Percentiles rank a stretch among this genome's conserved stretches.
These are phyloP conservation scores for Monosporascus cannonballus DNA, from an alignment of 2,329 filamentous ascomycete species.

Conservation along the genomic window DNA sequence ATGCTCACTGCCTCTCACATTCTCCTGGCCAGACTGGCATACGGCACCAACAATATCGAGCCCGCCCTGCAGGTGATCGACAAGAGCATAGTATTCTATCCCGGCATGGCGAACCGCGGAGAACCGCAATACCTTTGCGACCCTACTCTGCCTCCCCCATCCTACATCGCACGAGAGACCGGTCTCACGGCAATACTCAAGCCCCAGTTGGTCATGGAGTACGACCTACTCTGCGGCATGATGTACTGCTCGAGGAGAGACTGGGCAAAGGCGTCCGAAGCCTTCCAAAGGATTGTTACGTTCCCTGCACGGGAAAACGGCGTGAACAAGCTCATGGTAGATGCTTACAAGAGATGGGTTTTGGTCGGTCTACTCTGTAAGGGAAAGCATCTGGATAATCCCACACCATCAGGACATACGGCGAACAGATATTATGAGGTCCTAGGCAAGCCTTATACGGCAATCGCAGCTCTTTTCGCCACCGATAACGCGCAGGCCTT, in stretches of 20 bases:
- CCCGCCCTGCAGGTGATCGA: slow-evolving; percentile 57
- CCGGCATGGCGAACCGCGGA: slow-evolving; percentile 35
- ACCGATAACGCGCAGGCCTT: slow-evolving; percentile 48
- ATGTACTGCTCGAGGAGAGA: slow-evolving; percentile 54
- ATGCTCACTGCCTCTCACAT: slow-evolving; percentile 62
- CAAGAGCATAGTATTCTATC: slow-evolving; percentile 60
- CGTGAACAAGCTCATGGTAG: slow-evolving; percentile 72
- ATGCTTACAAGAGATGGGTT: slow-evolving; percentile 89
- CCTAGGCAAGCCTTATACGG: slow-evolving; percentile 63
- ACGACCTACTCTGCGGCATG: slow-evolving; percentile 60
- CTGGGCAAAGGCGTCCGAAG: slow-evolving; percentile 57
- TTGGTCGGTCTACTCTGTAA: slow-evolving; percentile 66
- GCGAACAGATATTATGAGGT: slow-evolving; percentile 40
- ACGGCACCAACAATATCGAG: slow-evolving; percentile 46
- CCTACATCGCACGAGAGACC: slow-evolving; percentile 54
- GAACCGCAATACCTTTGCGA: slow-evolving; percentile 40
- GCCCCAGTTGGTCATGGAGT: slow-evolving; percentile 53
- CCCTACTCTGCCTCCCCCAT: slow-evolving; percentile 34
- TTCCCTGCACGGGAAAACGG: slow-evolving; percentile 58
- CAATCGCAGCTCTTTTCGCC: slow-evolving; percentile 64
- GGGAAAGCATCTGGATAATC: slow-evolving; percentile 52
- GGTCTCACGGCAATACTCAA: slow-evolving; percentile 52
- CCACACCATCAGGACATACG: slow-evolving; percentile 45
- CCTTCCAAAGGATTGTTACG: slow-evolving; percentile 60
- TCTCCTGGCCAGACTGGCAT: slow-evolving; percentile 51